Percentiles rank a stretch among this genome's conserved stretches.
Conservation (phyloP, 2,329 filamentous ascomycete species). For the Orbilia blumenaviensis region DNA sequence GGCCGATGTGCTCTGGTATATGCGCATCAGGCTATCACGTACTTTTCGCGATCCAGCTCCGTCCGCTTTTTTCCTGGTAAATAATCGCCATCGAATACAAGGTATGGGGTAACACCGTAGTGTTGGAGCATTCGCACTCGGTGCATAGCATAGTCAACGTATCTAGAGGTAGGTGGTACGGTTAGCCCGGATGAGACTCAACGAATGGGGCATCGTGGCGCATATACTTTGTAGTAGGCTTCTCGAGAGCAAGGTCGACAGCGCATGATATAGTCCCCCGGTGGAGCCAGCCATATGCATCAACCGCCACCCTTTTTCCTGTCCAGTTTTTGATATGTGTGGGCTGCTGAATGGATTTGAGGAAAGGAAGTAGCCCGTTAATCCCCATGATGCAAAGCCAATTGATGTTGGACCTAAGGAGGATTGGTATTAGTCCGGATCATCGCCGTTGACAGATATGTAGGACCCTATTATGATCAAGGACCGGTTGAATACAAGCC, state of each 20-base stretch:
- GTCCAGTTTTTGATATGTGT: constrained; percentile 84
- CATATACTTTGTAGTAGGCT: constrained; percentile 82
- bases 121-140: constrained; percentile 93
- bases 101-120: constrained; percentile 91
- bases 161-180: constrained; percentile 66
- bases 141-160: constrained; percentile 87
- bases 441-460: too few species aligned
- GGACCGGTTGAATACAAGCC: too few species aligned
- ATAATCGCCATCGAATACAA: constrained; percentile 96
- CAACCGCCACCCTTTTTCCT: constrained; percentile 90
- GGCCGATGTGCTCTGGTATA: neutral
- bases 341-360: constrained; percentile 95
- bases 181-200: neutral
- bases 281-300: constrained; percentile 98
- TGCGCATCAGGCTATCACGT: neutral
- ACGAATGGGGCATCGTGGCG: constrained; percentile 41
- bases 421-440: too few species aligned
- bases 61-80: constrained; percentile 92
- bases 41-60: constrained; percentile 70
- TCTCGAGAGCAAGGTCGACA: constrained; percentile 85
- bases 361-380: constrained; percentile 82
- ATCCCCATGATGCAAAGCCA: constrained; percentile 7
- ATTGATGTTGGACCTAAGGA: too few species aligned
- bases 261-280: constrained; percentile 90
- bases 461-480: too few species aligned